A percentile compares a stretch with the other conserved stretches of the same genome.
These are phyloP conservation scores for Madurella fahalii DNA, from an alignment of 2,329 filamentous ascomycete species.

Conservation along the genomic window DNA sequence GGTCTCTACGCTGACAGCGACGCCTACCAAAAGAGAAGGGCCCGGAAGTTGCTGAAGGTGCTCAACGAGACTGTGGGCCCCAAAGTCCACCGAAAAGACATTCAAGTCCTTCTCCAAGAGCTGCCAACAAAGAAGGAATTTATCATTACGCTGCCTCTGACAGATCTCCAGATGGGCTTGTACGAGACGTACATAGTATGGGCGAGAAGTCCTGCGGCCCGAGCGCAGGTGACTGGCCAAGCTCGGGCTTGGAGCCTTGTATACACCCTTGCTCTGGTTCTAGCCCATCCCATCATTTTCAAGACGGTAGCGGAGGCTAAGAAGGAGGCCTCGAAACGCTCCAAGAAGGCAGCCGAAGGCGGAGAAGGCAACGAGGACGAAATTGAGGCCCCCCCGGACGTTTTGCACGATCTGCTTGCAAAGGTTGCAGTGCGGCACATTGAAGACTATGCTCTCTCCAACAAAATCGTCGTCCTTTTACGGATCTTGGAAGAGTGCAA, in stretches of 20 bases:
- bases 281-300: conserved; percentile 51
- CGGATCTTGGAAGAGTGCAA: conserved; percentile 65
- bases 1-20: conserved; percentile 67
- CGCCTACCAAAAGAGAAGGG: conserved; percentile 49
- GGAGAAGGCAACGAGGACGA: conserved; percentile 11
- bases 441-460: conserved; percentile 52
- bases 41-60: conserved; percentile 63
- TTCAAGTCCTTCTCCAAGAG: conserved; percentile 58
- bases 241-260: conserved; percentile 36
- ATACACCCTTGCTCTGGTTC: conserved; percentile 44
- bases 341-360: not conserved
- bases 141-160: conserved; percentile 69
- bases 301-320: conserved; percentile 26
- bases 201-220: conserved; percentile 2
- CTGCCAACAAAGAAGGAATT: conserved; percentile 78
- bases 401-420: conserved; percentile 31
- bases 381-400: conserved; percentile 28
- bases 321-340: conserved; percentile 20
- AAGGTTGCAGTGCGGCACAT: conserved; percentile 39
- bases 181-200: conserved; percentile 51
- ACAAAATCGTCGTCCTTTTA: conserved; percentile 64
- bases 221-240: conserved; percentile 7
- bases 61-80: conserved; percentile 69
- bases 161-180: conserved; percentile 56
- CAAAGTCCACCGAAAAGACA: conserved; percentile 73